Base-by-base conservation (phyloP, 2,329 filamentous ascomycete species). In the Trichoderma gracile region DNA sequence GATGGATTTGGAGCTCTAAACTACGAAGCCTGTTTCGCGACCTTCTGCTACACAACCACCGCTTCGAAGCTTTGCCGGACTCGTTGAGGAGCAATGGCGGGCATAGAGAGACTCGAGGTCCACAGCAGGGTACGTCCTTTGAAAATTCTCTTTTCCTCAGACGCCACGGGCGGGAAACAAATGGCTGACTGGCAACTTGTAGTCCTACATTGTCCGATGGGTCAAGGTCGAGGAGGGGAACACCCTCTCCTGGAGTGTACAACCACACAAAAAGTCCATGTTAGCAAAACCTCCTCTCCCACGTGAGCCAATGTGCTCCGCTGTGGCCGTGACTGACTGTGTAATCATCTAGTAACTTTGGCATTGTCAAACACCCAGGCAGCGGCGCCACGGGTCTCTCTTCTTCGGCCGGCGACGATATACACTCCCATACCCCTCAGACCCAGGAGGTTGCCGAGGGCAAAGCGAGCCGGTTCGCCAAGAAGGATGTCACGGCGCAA, bases 151-250 rank as follows among this genome's bases (percentile, higher is more conserved):
- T 54, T 53, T 42, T 47, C 52, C 17, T 23, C 23, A 47, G 17
- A 30, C 43, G 40, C 49, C 40, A 23, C 23, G 25, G 5, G 14
- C 30, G 52, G 47, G 33, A 14, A 14, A 38, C 19, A 33, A 60
- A 63, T 23, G 49, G 66, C 72, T 74, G 69, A 74, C 65, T 17
- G 14, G 56, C 25, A n/a, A 43, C n/a, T 17, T 69, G 70, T 70
- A 98, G 95, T 97, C 93, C 68, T 99, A 99, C 79, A 93, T 99
- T 71, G 92, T 99, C 64, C 92, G 95, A 74, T 99, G 95, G 94
- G 91, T 97, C 71, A 90, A 92, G 75, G 94, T 97, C 70, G 89
- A 93, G 63, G 89, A 92, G 68, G 90, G 90, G 61, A 89, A 97
- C 77, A 97, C 93, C 57, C 93, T 99, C 71, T 97, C 93, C 17